Conservation (phyloP, 2,329 filamentous ascomycete species). For the Cadophora luteo-olivacea region DNA sequence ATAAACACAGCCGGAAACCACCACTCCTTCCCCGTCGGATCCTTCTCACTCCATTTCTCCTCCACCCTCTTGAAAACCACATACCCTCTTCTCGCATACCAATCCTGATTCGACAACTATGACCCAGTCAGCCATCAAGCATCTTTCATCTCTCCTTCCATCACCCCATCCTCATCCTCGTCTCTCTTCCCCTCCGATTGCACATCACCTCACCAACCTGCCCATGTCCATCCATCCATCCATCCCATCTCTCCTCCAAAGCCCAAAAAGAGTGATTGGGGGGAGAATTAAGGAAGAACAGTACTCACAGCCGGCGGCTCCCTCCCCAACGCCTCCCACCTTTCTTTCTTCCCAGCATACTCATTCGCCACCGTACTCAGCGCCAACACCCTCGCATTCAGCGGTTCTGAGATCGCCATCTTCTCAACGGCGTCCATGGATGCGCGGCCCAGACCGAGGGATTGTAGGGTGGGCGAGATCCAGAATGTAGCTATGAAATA, state of each 20-base stretch:
- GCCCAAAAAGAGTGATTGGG: too few relatives aligned
- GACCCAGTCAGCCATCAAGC: too few relatives aligned
- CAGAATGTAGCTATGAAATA: slow-evolving; percentile 39
- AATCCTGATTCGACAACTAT: slow-evolving; percentile 34
- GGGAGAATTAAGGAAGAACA: too few relatives aligned
- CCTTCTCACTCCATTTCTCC: slow-evolving; percentile 29
- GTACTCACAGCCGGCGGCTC: slow-evolving; percentile 1
- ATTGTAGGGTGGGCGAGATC: slow-evolving; percentile 33
- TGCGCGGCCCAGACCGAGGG: slow-evolving; percentile 35
- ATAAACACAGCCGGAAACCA: slow-evolving; percentile 34
- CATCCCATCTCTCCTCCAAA: too few relatives aligned
- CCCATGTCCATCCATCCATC: too few relatives aligned
- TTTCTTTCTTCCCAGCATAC: slow-evolving; percentile 21
- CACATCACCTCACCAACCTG: too few relatives aligned
- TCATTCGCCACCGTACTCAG: slow-evolving; percentile 32
- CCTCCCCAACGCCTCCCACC: slow-evolving; percentile 25
- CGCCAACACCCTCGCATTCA: slow-evolving; percentile 34
- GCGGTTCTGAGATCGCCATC: slow-evolving; percentile 29
- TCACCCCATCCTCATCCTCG: too few relatives aligned
- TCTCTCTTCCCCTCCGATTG: too few relatives aligned
- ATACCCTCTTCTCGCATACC: slow-evolving; percentile 42
- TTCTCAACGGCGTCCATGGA: slow-evolving; percentile 39
- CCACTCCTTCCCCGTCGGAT: slow-evolving; percentile 33
- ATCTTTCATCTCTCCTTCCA: too few relatives aligned
- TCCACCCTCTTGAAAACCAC: slow-evolving; percentile 29